phyloP scores from a whole-genome alignment of 768 basidiomycete genomes.

The Russula sp. region DNA sequence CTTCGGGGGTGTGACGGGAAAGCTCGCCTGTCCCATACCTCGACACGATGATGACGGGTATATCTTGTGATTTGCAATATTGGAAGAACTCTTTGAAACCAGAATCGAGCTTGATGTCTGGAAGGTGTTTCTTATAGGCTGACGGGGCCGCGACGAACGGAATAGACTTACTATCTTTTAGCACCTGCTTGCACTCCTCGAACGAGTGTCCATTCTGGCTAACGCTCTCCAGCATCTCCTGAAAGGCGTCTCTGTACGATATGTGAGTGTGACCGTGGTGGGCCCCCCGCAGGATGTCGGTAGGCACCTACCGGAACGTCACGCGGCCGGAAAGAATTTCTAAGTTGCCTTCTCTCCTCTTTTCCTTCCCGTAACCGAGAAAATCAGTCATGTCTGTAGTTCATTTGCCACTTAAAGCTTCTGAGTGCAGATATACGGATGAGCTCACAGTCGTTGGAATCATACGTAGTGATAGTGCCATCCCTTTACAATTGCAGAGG shows the following conservation, averaged over 20 bases:
- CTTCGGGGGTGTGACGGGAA: background rate
- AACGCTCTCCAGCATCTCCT: constrained; percentile 79
- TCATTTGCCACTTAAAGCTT: background rate
- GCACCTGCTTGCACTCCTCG: constrained; percentile 74
- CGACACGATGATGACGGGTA: constrained; percentile 92
- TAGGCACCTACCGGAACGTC: constrained; percentile 52
- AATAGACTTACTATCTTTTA: constrained; percentile 57
- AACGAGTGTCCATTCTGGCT: constrained; percentile 68
- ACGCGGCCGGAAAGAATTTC: constrained; percentile 59
- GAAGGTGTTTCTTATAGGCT: background rate
- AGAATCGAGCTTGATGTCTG: constrained; percentile 80
- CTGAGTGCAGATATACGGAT: background rate
- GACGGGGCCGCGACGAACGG: constrained; percentile 1
- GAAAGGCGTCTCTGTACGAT: constrained; percentile 70
- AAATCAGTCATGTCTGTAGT: constrained; percentile 78
- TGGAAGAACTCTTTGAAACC: constrained; percentile 86
- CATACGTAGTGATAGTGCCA: constrained; percentile 88
- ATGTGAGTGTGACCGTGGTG: background rate
- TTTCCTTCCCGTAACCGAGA: constrained; percentile 75
- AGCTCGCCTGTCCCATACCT: constrained; percentile 43
- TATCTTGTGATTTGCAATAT: constrained; percentile 73
- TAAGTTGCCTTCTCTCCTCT: constrained; percentile 67
- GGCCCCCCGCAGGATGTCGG: background rate
- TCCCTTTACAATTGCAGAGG: constrained; percentile 48
- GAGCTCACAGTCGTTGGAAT: constrained; percentile 84